Evolutionary conservation across 208 protist genomes (phyloP).

Genomic region (Leishmania mexicana): DNA sequence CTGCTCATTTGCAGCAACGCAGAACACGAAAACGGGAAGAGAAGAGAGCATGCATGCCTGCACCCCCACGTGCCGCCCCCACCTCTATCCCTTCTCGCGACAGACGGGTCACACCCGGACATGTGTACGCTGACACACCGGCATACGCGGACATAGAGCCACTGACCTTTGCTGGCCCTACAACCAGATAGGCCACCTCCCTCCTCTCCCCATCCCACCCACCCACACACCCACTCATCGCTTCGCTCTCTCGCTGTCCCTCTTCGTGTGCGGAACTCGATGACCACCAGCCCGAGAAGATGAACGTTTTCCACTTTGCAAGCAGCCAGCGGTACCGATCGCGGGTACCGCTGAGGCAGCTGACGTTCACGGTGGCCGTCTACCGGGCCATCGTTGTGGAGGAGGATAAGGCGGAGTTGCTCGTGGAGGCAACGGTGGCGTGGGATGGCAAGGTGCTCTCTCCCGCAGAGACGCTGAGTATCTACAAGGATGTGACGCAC

Average conservation of each 20-base stretch:
- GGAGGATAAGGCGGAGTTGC: slow-evolving; percentile 51
- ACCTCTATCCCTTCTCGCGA: not conserved
- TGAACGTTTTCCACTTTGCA: slow-evolving; percentile 67
- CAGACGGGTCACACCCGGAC: not conserved
- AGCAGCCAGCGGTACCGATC: slow-evolving; percentile 63
- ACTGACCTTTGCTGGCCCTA: not conserved
- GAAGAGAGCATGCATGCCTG: not conserved
- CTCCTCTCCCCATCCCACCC: not conserved
- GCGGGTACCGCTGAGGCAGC: slow-evolving; percentile 42
- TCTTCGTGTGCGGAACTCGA: not conserved
- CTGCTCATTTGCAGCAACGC: not conserved
- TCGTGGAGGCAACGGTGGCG: slow-evolving; percentile 44
- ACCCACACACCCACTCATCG: not conserved
- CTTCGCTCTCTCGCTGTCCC: not conserved
- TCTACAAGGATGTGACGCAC: slow-evolving; percentile 28
- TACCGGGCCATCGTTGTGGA: slow-evolving; percentile 71
- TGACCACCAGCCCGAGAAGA: not conserved
- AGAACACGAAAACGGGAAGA: not conserved
- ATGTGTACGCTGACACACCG: not conserved
- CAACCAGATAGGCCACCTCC: not conserved
- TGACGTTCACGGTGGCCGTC: slow-evolving; percentile 64
- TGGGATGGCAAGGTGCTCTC: slow-evolving; percentile 77
- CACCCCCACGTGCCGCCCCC: not conserved
- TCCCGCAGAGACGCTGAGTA: slow-evolving; percentile 47
- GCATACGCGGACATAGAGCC: not conserved